Evolutionary conservation across 345 rosid genomes (phyloP), one percentile per base, ranked within the genome.

Genomic region (Erucastrum elatum): DNA sequence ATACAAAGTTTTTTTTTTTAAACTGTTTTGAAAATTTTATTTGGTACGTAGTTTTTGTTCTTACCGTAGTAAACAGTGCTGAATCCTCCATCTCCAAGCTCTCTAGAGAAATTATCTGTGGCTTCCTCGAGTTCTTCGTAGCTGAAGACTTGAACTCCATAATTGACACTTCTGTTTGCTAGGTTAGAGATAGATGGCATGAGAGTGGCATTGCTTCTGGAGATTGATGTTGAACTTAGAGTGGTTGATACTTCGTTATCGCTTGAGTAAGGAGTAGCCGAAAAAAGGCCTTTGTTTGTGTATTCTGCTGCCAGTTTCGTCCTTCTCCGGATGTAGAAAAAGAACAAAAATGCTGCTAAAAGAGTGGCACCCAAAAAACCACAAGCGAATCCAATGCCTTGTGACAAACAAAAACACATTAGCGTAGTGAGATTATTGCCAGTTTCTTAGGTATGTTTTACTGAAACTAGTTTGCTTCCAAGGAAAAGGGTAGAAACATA

Each of bases 21-120:
- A 10, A 9, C 13, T 41, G 35, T 49, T 64, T 17, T 49, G 27
- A 64, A 2, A 62, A 25, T 62, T 55, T 46, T 25, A 6, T 15
- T 74, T 51, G 69, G 77, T 64, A 49, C 8, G 53, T 11, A 64
- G 35, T 74, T 31, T 29, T n/a, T 16, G 62, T 75, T 66, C 71
- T 88, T 91, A 12, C 97, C 98, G 1, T 91, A 90, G 80, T 94
- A 94, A 6, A 94, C 98, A 8, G 96, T 92, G 13, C 93, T 97
- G 35, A 82, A 94, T 37, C 97, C 98, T 21, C 98, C 98, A 1
- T 88, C 91, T 78, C 98, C 98, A 1, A 92, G 88, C 74, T 88
- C 90, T 49, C 84, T 94, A 0, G 94, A 83, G 84, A 92, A 94
- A 66, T 81, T 55, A 4, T 77, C 76, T 0, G 98, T 94, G 46